Evolutionary conservation across 1,284 basidiomycete species (phyloP).

Genomic region (Singerocomus rubriflavus): DNA sequence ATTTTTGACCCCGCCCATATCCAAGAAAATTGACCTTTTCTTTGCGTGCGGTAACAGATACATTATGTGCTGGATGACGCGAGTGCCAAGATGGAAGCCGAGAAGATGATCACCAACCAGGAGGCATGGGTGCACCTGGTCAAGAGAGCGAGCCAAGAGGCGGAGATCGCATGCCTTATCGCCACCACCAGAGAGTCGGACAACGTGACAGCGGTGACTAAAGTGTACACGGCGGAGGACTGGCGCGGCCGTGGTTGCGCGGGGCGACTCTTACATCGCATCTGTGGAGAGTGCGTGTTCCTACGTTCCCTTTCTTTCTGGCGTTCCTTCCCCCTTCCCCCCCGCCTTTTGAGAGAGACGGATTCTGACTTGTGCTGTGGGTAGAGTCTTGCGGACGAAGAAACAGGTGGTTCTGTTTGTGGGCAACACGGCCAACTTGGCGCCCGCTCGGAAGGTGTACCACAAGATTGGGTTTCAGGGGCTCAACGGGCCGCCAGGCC

Average conservation of each 20-base stretch:
- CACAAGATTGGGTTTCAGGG: constrained; percentile 26
- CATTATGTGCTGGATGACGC: constrained; percentile 52
- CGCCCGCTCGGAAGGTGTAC: constrained; percentile 22
- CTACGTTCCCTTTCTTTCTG: not conserved
- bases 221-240: constrained; percentile 44
- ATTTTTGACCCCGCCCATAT: not conserved
- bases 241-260: constrained; percentile 46
- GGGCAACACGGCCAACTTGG: constrained; percentile 29
- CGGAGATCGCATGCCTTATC: constrained; percentile 60
- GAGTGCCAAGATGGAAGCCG: constrained; percentile 50
- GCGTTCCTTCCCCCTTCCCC: too few species aligned
- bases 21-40: not conserved
- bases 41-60: constrained; percentile 31
- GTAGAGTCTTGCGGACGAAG: constrained; percentile 34
- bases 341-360: too few species aligned
- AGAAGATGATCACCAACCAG: constrained; percentile 41
- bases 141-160: constrained; percentile 14
- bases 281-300: constrained; percentile 38
- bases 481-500: constrained; percentile 10
- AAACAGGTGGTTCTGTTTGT: constrained; percentile 49
- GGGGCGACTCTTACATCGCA: constrained; percentile 41
- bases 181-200: constrained; percentile 47
- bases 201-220: constrained; percentile 45
- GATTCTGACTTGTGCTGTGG: not conserved
- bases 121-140: constrained; percentile 63